Percentiles rank a stretch among this genome's conserved stretches.
Evolutionary conservation across 441 rosid species (phyloP).

Genomic region (Gossypium laxum): DNA sequence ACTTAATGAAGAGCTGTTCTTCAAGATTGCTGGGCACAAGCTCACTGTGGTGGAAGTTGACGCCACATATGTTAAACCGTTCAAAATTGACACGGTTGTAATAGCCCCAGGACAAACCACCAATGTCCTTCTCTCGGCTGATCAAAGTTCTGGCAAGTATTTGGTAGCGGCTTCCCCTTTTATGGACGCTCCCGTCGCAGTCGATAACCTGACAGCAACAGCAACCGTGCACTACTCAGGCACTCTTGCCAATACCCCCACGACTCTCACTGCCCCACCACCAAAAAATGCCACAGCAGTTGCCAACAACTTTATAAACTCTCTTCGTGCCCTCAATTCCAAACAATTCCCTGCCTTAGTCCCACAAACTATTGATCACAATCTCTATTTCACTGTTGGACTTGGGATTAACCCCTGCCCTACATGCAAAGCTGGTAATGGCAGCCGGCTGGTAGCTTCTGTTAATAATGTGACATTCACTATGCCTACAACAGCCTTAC

Average conservation of each 20-base stretch:
- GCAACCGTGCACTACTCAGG: conserved; percentile 63
- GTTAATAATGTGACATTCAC: conserved; percentile 71
- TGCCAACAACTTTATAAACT: conserved; percentile 42
- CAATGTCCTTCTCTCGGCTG: conserved; percentile 54
- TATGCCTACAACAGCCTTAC: conserved; percentile 71
- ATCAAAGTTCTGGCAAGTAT: conserved; percentile 45
- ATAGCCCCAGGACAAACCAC: conserved; percentile 88
- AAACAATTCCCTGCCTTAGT: conserved; percentile 55
- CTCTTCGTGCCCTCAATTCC: conserved; percentile 71
- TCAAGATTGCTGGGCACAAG: conserved; percentile 74
- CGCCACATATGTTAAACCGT: conserved; percentile 74
- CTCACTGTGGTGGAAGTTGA: conserved; percentile 84
- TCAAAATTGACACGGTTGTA: conserved; percentile 46
- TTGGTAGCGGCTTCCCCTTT: conserved; percentile 65
- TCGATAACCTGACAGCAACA: conserved; percentile 64
- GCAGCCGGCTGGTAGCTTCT: conserved; percentile 61
- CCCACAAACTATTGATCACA: conserved; percentile 54
- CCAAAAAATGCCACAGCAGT: conserved; percentile 60
- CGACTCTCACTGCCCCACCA: conserved; percentile 42
- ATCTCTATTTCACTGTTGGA: conserved; percentile 57
- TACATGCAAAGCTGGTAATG: conserved; percentile 58
- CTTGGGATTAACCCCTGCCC: conserved; percentile 64
- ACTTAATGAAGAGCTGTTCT: conserved; percentile 89
- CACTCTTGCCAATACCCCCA: conserved; percentile 36
- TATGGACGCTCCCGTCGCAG: conserved; percentile 64